phyloP scores from a whole-genome alignment of 1,284 basidiomycete species.

The Megacollybia platyphylla region DNA sequence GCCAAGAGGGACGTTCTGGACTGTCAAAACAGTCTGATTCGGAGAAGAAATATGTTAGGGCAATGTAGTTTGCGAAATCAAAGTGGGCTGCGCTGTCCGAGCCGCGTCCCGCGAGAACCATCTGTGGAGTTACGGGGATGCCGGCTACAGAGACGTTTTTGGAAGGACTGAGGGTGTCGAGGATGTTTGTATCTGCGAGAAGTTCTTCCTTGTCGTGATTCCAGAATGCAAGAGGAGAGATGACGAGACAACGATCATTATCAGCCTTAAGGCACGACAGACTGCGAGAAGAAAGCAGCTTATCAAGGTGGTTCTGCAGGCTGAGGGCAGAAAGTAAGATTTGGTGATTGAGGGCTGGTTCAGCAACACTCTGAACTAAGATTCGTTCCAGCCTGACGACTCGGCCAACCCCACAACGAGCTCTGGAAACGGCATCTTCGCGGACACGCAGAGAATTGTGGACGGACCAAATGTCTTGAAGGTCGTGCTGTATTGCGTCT shows the following conservation, averaged over 20 bases:
- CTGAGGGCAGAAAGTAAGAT: constrained; percentile 51
- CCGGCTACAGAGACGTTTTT: constrained; percentile 44
- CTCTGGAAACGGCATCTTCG: constrained; percentile 59
- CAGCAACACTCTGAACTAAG: constrained; percentile 48
- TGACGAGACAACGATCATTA: constrained; percentile 45
- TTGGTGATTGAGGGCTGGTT: constrained; percentile 44
- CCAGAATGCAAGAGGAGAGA: constrained; percentile 71
- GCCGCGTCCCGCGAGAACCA: constrained; percentile 65
- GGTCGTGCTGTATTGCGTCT: constrained; percentile 43
- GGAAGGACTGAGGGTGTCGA: constrained; percentile 38
- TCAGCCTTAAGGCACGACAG: constrained; percentile 37
- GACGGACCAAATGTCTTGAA: constrained; percentile 58
- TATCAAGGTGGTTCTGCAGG: constrained; percentile 44
- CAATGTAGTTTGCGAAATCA: constrained; percentile 58
- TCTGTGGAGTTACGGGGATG: constrained; percentile 51
- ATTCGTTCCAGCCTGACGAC: constrained; percentile 74
- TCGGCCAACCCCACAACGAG: constrained; percentile 57
- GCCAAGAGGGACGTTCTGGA: constrained; percentile 51
- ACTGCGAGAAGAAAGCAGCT: constrained; percentile 24
- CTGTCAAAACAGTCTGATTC: constrained; percentile 56
- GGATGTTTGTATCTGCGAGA: constrained; percentile 38
- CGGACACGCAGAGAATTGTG: constrained; percentile 46
- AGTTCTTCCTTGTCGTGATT: constrained; percentile 41
- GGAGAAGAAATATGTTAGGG: constrained; percentile 68
- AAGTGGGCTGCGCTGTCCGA: constrained; percentile 33